Percentiles rank a stretch among this genome's conserved stretches.
phyloP scores from a whole-genome alignment of 495 filamentous ascomycete species.

The Cladorrhinum samala region DNA sequence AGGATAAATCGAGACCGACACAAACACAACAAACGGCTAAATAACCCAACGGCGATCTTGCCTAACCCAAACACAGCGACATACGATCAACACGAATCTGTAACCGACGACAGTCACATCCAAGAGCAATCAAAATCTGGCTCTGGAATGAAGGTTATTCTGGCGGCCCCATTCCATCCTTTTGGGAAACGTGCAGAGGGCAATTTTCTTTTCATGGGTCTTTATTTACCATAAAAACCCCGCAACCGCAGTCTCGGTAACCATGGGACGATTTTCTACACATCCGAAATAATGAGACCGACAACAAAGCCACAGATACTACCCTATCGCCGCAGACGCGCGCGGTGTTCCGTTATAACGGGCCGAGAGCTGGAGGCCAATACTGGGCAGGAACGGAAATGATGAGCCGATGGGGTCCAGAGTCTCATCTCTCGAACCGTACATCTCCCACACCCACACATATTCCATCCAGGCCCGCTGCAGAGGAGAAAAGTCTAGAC shows the following conservation, averaged over 20 bases:
- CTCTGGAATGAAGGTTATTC: no score
- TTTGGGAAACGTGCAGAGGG: not conserved
- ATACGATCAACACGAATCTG: not conserved
- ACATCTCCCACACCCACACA: no score
- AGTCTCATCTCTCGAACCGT: no score
- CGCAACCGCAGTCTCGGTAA: not conserved
- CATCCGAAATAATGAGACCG: not conserved
- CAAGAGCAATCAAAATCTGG: not conserved
- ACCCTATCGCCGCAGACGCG: no score
- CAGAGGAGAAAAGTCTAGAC: no score
- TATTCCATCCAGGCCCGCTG: no score
- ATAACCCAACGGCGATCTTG: not conserved
- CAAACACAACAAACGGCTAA: not conserved
- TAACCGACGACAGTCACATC: not conserved
- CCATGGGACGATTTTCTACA: not conserved
- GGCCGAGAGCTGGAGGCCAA: no score
- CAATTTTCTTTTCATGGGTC: not conserved
- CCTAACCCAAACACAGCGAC: not conserved
- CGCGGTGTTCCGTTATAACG: no score
- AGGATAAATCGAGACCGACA: not conserved
- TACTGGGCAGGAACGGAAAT: no score
- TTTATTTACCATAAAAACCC: not conserved
- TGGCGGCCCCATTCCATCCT: no score
- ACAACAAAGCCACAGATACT: not conserved
- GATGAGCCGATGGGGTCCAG: no score